Base-by-base conservation (phyloP, 345 rosid genomes). In the Lepidium africanum region DNA sequence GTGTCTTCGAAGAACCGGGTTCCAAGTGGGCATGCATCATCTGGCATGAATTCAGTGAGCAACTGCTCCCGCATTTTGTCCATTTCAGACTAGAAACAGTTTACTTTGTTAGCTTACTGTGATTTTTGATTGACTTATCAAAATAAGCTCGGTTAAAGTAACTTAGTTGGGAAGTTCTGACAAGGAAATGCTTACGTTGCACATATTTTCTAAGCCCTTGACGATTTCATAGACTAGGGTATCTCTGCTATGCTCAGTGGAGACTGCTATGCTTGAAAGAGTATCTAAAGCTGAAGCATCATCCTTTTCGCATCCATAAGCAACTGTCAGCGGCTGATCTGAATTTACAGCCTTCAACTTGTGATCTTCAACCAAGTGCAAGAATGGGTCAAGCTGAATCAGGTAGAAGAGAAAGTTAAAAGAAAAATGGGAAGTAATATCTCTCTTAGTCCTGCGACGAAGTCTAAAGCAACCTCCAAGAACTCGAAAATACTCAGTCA, bases 1-100 rank as follows among this genome's bases (percentile, higher is more conserved):
- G 77, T 77, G 64, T 81, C 71, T 69, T 83, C 94, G 37, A 70
- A 68, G 50, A 85, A 75, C 56, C 79, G 86, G 73, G 84, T 70
- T 75, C 94, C 97, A 60, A 91, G 61, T 25, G 84, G 96, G 78
- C 91, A 91, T 50, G 79, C 83, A 63, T 91, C 99, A 74, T 91
- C 97, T 1, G 97, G 97, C 65, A 85, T 55, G 76, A 94, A 94
- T 65, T 94, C 92, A 14, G 39, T 77, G 33, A 87, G 82, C 59
- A 94, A 81, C 72, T 86, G 85, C 67, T 84, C 86, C 71, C 61
- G 70, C 66, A 78, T 65, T 63, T 63, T 63, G 37, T 88, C 81
- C 75, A 83, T 59, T 58, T 83, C 88, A 70, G 85, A 46, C 99
- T 94, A 82, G 10, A 70, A 56, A 78, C n/a, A 73, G 23, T 52